Base-by-base conservation (phyloP, 1,284 basidiomycete genomes). In the Xerocomus nothofagi region DNA sequence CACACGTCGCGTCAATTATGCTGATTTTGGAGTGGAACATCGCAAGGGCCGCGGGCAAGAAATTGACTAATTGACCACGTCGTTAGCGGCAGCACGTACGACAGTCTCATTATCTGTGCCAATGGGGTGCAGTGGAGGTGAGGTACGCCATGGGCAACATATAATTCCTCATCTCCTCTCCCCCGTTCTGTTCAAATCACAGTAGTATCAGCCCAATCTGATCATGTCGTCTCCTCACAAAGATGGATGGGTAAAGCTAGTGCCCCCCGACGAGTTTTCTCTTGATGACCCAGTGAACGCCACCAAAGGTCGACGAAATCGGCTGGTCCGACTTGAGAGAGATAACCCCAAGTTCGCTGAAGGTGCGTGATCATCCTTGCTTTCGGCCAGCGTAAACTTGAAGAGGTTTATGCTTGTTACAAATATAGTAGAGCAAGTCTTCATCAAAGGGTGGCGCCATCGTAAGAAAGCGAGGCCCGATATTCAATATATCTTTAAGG, bases 361-460 rank as follows among this genome's bases (percentile, higher is more conserved):
- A 56, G 54, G 65, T 67, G 26, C 15, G 58, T 52, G 39, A 32
- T 39, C 9, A 44, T 37, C 5, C 4, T 58, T 55, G 6, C 51
- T 17, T 31, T 18, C 18, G 15, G 27, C 26, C 18, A 31, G 21
- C 2, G 31, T 32, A n/a, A 21, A 27, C n/a, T n/a, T n/a, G n/a
- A 34, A 39, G 42, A 10, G 12, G 21, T 30, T n/a, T 27, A 51
- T 23, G 26, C 33, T 15, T 17, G 33, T 33, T 50, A 33, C 34
- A 24, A 43, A 46, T 49, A 47, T 38, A 84, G 82, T 82, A 7
- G 72, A 74, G 54, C 70, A 68, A 23, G 66, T 76, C 38, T 84
- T 84, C 54, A 56, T 67, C 43, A 74, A 73, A 52, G 78, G 78
- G 30, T 84, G 82, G 82, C 73, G 69, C 45, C 82, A 84, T 59